Evolutionary conservation across 495 filamentous ascomycete genomes (phyloP).

Genomic region (Clavariopsis aquatica): DNA sequence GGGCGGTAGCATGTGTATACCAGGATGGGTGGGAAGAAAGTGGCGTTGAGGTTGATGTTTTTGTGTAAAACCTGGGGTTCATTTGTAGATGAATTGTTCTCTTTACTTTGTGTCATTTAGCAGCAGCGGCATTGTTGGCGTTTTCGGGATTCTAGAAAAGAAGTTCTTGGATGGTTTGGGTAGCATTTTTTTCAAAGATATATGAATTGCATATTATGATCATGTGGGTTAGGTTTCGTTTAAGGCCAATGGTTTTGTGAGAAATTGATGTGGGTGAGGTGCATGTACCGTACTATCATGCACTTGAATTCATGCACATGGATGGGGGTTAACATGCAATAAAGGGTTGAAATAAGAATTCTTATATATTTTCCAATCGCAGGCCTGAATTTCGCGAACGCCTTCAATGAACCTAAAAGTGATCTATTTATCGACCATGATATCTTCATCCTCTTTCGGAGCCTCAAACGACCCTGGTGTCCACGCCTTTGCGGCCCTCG

Average conservation of each 20-base stretch:
- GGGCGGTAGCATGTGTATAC: background rate
- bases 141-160: slow-evolving; percentile 1
- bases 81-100: background rate
- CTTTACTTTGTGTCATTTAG: background rate
- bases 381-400: too few species aligned
- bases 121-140: slow-evolving; percentile 17
- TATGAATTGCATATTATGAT: background rate
- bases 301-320: too few species aligned
- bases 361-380: too few species aligned
- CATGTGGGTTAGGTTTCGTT: too few species aligned
- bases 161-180: background rate
- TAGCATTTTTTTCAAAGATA: background rate
- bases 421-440: background rate
- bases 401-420: background rate
- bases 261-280: too few species aligned
- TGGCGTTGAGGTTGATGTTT: slow-evolving; percentile 7
- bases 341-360: too few species aligned
- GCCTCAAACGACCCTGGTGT: background rate
- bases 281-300: too few species aligned
- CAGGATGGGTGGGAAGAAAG: background rate
- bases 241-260: too few species aligned
- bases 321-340: too few species aligned
- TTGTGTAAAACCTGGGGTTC: background rate
- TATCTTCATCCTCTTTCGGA: background rate
- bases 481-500: slow-evolving; percentile 61